phyloP scores from a whole-genome alignment of 2,329 filamentous ascomycete species.

The Lachnum nothofagi region DNA sequence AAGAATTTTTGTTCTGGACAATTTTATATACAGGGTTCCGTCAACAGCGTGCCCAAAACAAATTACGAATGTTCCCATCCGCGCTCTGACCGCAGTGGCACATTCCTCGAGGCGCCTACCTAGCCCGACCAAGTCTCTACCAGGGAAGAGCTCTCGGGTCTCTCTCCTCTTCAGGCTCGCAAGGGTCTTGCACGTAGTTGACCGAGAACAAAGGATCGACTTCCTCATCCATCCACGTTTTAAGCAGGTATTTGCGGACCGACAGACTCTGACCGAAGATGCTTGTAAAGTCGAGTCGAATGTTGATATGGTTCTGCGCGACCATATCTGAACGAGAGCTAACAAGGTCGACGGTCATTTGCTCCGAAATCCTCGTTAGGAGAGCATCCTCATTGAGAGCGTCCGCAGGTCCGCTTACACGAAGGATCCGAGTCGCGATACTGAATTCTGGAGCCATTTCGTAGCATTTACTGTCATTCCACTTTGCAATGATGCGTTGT shows the following conservation, averaged over 20 bases:
- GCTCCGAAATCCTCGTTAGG: conserved; percentile 4
- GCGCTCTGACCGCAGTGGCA: no score
- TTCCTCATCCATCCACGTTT: no score
- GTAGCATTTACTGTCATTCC: conserved; percentile 11
- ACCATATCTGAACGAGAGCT: not conserved
- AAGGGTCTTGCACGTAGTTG: no score
- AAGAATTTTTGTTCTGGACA: no score
- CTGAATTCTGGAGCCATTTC: not conserved
- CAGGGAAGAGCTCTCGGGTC: no score
- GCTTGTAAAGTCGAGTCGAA: no score
- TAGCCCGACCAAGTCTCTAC: no score
- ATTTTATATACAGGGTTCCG: no score
- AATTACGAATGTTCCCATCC: no score
- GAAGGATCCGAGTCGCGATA: conserved; percentile 8
- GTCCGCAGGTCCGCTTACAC: conserved; percentile 5
- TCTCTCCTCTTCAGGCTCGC: conserved; percentile 1
- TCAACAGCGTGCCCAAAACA: no score
- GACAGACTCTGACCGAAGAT: no score
- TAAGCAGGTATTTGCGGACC: no score
- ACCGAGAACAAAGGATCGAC: not conserved
- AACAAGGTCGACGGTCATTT: conserved; percentile 13
- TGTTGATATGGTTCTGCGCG: not conserved
- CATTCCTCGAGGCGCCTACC: not conserved
- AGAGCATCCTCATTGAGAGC: conserved; percentile 1
- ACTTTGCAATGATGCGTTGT: conserved; percentile 2